Conservation (phyloP, 345 rosid species). For the Excoecaria agallocha region DNA sequence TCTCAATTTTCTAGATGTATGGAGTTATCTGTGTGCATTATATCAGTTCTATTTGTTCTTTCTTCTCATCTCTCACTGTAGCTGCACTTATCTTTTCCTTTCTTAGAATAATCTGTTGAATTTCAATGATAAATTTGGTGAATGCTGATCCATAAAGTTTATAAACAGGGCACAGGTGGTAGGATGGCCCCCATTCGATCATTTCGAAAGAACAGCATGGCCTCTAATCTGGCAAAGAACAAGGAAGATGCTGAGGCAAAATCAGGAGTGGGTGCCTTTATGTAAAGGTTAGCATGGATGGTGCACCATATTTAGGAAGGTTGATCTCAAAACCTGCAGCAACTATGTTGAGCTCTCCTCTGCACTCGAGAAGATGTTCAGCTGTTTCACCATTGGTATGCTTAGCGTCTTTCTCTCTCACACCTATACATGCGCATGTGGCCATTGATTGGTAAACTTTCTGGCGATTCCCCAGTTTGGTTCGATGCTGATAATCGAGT, state of each 20-base stretch:
- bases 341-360: conserved; percentile 33
- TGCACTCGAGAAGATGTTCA: conserved; percentile 38
- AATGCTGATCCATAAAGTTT: conserved; percentile 13
- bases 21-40: background rate
- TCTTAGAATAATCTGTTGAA: background rate
- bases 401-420: background rate
- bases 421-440: too few relatives aligned
- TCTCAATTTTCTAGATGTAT: background rate
- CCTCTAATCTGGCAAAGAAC: conserved; percentile 38
- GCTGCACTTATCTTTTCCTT: background rate
- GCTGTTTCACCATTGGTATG: conserved; percentile 58
- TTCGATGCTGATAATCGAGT: background rate
- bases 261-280: conserved; percentile 25
- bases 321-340: conserved; percentile 27
- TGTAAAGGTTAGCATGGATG: conserved; percentile 37
- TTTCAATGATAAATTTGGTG: background rate
- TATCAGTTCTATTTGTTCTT: background rate
- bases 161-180: conserved; percentile 44
- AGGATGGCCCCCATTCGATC: conserved; percentile 40
- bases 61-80: background rate
- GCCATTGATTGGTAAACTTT: too few relatives aligned
- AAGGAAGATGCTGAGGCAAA: conserved; percentile 39
- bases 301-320: conserved; percentile 36
- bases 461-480: background rate
- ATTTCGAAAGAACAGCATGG: conserved; percentile 34